A percentile compares a stretch with the other conserved stretches of the same genome.
phyloP scores from a whole-genome alignment of 768 basidiomycete species.

The Tubosaeta brunneosetosa region DNA sequence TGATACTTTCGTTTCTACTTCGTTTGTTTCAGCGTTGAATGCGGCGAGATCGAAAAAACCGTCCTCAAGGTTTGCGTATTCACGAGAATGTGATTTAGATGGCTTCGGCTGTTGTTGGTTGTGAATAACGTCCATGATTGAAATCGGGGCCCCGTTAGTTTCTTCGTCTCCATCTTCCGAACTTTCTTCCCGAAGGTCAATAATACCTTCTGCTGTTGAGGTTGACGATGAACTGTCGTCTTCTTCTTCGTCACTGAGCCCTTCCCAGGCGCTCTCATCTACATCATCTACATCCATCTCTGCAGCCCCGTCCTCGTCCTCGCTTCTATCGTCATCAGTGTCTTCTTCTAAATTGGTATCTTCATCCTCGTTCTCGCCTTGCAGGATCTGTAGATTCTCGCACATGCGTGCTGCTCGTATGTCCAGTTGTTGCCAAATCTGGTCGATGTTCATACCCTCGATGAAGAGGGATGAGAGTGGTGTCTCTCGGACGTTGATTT shows the following conservation, averaged over 20 bases:
- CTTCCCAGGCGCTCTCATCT: slow-evolving; percentile 23
- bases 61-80: slow-evolving; percentile 67
- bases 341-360: slow-evolving; percentile 18
- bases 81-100: slow-evolving; percentile 17
- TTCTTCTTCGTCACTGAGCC: slow-evolving; percentile 20
- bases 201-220: slow-evolving; percentile 13
- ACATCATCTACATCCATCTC: slow-evolving; percentile 26
- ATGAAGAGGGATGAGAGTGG: slow-evolving; percentile 73
- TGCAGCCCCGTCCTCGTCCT: slow-evolving; percentile 32
- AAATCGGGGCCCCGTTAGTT: slow-evolving; percentile 23
- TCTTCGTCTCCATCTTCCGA: slow-evolving; percentile 39
- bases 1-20: slow-evolving; percentile 60
- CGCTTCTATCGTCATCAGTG: slow-evolving; percentile 22
- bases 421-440: slow-evolving; percentile 94
- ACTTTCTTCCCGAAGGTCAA: slow-evolving; percentile 35
- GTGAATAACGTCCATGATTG: slow-evolving; percentile 24
- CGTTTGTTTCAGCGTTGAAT: slow-evolving; percentile 85
- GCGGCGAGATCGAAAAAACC: slow-evolving; percentile 82
- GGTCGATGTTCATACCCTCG: slow-evolving; percentile 77
- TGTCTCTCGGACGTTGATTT: slow-evolving; percentile 47
- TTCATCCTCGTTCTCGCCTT: slow-evolving; percentile 43
- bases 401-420: slow-evolving; percentile 69
- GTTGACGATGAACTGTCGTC: slow-evolving; percentile 23
- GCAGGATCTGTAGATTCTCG: slow-evolving; percentile 62
- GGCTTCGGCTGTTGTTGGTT: slow-evolving; percentile 21